These are phyloP conservation scores for Tricholoma bakamatsutake DNA, from an alignment of 768 basidiomycete genomes.

Conservation along the genomic window DNA sequence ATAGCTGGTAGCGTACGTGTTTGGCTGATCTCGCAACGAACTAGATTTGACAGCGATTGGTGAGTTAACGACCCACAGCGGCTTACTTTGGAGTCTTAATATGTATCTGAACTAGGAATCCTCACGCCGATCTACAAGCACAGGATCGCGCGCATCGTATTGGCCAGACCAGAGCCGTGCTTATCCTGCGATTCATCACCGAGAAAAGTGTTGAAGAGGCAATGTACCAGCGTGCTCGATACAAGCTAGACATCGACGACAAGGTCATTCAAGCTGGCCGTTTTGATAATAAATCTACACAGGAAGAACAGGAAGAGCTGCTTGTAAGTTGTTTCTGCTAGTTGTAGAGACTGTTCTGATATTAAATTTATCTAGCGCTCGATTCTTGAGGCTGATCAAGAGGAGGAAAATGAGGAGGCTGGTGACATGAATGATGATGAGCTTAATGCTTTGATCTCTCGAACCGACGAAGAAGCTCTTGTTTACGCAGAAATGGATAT, in stretches of 20 bases:
- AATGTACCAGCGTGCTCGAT: constrained; percentile 91
- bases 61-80: constrained; percentile 15
- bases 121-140: constrained; percentile 97
- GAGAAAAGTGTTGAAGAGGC: constrained; percentile 98
- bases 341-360: constrained; percentile 8
- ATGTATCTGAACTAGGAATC: constrained; percentile 57
- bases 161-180: constrained; percentile 96
- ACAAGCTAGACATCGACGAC: constrained; percentile 97
- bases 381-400: constrained; percentile 84
- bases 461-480: constrained; percentile 69
- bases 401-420: constrained; percentile 84
- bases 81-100: neutral
- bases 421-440: constrained; percentile 94
- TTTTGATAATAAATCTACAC: constrained; percentile 97
- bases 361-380: constrained; percentile 52
- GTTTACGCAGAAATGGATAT: constrained; percentile 82
- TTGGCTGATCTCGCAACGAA: neutral
- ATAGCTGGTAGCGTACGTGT: neutral
- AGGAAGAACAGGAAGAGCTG: constrained; percentile 96
- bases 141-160: constrained; percentile 99
- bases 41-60: constrained; percentile 78
- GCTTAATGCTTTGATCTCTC: constrained; percentile 87
- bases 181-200: constrained; percentile 94
- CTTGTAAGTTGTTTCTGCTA: constrained; percentile 48
- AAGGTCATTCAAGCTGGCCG: constrained; percentile 99